Conservation (phyloP, 495 filamentous ascomycete species). For the Collariella sp. region DNA sequence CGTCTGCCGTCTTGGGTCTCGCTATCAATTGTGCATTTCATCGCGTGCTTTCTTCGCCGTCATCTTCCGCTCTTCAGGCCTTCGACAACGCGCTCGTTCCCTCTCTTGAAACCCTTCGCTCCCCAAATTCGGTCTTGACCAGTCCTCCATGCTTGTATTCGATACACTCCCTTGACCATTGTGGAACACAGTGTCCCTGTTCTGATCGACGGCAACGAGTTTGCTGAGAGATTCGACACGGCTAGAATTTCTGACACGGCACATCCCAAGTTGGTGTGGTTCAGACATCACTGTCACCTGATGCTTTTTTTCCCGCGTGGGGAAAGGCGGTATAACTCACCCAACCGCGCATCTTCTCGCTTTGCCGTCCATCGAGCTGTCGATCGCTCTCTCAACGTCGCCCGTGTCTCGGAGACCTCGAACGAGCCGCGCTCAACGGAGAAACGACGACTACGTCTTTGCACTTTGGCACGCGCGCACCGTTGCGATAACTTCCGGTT, state of each 20-base stretch:
- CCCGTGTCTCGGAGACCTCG: neutral
- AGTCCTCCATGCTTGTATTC: too few relatives aligned
- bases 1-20: neutral
- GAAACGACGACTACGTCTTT: neutral
- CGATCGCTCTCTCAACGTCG: neutral
- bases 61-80: too few relatives aligned
- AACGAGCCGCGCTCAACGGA: neutral
- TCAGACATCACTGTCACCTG: slow-evolving; percentile 1
- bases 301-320: neutral
- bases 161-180: too few relatives aligned
- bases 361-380: neutral
- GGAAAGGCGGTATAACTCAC: slow-evolving; percentile 1
- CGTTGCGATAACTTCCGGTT: neutral
- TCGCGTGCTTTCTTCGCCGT: too few relatives aligned
- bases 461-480: neutral
- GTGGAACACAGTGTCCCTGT: neutral
- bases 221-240: neutral
- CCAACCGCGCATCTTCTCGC: neutral
- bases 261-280: neutral
- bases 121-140: too few relatives aligned
- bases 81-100: too few relatives aligned
- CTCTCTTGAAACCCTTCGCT: too few relatives aligned
- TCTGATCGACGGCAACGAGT: neutral
- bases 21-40: too few relatives aligned
- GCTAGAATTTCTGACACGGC: neutral